Evolutionary conservation across 306 rosid species (phyloP).

Genomic region (Quercus gilva): DNA sequence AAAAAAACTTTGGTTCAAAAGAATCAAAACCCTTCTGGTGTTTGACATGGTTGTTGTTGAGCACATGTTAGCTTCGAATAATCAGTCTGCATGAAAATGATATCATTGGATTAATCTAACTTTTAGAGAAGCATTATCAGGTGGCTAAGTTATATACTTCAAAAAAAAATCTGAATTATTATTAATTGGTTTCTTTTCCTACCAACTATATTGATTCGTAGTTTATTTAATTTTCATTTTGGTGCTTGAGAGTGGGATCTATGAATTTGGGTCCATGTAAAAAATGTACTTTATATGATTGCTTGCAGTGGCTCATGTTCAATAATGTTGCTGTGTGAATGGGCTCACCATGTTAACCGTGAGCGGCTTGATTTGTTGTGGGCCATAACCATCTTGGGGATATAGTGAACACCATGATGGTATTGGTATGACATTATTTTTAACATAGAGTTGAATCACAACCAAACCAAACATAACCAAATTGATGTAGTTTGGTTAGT

Average conservation of each 20-base stretch:
- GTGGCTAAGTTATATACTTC: not conserved
- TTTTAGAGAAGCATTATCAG: not conserved
- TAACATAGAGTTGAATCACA: not conserved
- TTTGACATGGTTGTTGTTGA: not conserved
- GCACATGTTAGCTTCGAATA: not conserved
- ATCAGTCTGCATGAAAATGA: not conserved
- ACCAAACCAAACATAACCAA: conserved; percentile 15
- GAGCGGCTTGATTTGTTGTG: conserved; percentile 16
- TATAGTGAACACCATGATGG: not conserved
- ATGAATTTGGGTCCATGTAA: conserved; percentile 4
- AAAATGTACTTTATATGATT: conserved; percentile 6
- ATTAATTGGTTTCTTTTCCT: conserved; percentile 18
- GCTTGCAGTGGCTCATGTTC: not conserved
- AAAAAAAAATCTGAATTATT: too few relatives aligned
- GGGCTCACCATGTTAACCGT: conserved; percentile 10
- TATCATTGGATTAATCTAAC: not conserved
- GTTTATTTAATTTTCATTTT: not conserved
- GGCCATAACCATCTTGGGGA: not conserved
- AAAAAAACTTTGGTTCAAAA: not conserved
- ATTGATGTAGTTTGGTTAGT: conserved; percentile 14
- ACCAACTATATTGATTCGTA: not conserved
- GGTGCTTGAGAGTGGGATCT: not conserved
- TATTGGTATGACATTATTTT: not conserved
- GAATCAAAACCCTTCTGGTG: too few relatives aligned
- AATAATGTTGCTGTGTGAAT: not conserved